Conservation (phyloP, 2,329 filamentous ascomycete species). For the Claviceps paspali region DNA sequence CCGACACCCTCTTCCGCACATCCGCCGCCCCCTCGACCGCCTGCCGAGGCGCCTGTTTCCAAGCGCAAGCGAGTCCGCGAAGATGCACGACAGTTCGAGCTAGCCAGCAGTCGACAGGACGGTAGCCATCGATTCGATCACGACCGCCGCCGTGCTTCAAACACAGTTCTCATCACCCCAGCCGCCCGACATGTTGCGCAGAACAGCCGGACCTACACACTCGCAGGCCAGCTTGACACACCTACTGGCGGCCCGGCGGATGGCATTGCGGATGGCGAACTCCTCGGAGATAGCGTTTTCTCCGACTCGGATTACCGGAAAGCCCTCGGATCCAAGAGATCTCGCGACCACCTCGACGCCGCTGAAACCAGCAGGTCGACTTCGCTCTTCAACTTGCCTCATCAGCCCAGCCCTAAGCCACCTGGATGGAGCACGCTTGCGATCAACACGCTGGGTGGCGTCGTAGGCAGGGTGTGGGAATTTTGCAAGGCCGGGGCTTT, state of each 20-base stretch:
- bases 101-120: background rate
- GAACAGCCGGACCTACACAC: constrained; percentile 22
- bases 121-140: background rate
- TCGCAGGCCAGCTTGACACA: constrained; percentile 39
- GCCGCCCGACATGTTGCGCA: constrained; percentile 2
- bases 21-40: constrained; percentile 14
- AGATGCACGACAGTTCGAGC: constrained; percentile 6
- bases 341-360: constrained; percentile 22
- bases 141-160: background rate
- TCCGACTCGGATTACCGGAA: constrained; percentile 42
- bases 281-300: constrained; percentile 38
- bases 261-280: constrained; percentile 15
- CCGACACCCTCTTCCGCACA: constrained; percentile 25
- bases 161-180: constrained; percentile 3
- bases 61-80: constrained; percentile 32
- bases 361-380: constrained; percentile 16
- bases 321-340: constrained; percentile 32
- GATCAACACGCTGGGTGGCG: constrained; percentile 46
- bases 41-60: constrained; percentile 11
- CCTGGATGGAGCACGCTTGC: constrained; percentile 43
- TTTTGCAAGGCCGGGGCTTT: constrained; percentile 68
- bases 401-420: constrained; percentile 13
- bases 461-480: constrained; percentile 67
- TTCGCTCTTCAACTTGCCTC: constrained; percentile 17
- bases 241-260: constrained; percentile 19